Evolutionary conservation across 179 eudicot species (phyloP).

Genomic region (Drosera spatulata): DNA sequence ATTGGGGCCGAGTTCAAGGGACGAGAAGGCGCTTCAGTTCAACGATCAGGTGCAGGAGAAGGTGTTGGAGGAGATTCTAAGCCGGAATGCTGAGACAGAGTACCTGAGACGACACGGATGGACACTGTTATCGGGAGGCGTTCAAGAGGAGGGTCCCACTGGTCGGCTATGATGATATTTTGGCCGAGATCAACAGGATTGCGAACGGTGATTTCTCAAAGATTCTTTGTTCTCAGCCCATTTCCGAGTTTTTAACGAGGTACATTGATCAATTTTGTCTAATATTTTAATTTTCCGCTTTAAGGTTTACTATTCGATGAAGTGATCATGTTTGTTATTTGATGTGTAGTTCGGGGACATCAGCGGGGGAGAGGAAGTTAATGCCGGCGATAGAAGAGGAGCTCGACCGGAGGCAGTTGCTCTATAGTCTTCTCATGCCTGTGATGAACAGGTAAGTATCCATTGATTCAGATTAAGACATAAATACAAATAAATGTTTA

Average conservation of each 20-base stretch:
- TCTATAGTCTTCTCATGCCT: conserved; percentile 71
- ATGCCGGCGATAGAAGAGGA: conserved; percentile 70
- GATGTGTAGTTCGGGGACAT: conserved; percentile 61
- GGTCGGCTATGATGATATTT: conserved; percentile 24
- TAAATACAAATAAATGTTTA: too few relatives aligned
- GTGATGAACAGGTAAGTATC: conserved; percentile 38
- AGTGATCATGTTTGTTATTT: not conserved
- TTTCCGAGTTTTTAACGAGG: conserved; percentile 38
- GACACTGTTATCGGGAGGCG: conserved; percentile 11
- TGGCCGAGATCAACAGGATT: conserved; percentile 25
- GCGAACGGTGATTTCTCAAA: conserved; percentile 35
- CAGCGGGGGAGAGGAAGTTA: conserved; percentile 74
- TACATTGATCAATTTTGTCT: not conserved
- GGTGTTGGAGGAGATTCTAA: conserved; percentile 18
- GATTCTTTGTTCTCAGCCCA: conserved; percentile 21
- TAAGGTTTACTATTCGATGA: not conserved
- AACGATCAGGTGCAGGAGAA: conserved; percentile 11
- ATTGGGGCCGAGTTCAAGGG: not conserved
- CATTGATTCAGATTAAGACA: too few relatives aligned
- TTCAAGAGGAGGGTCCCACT: conserved; percentile 25
- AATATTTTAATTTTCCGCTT: not conserved
- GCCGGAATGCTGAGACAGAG: conserved; percentile 20
- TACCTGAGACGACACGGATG: conserved; percentile 18
- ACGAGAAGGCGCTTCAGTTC: conserved; percentile 8
- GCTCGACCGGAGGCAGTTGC: conserved; percentile 46